Conservation (phyloP, 495 filamentous ascomycete genomes). For the Elaphomyces granulatus region DNA sequence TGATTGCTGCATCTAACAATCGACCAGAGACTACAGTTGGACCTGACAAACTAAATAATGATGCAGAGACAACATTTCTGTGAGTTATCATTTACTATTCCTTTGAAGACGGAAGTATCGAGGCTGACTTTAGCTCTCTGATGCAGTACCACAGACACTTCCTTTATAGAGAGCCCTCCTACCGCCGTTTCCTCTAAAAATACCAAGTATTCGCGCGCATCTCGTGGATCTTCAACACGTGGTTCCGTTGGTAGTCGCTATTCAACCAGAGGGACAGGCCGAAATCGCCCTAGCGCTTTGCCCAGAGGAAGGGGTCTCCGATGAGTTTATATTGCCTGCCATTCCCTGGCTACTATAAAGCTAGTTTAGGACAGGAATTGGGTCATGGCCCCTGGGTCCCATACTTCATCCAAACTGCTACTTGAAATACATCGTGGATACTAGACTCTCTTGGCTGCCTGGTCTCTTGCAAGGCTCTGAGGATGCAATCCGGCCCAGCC, state of each 20-base stretch:
- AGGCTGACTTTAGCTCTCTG: constrained; percentile 1
- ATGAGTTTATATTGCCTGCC: constrained; percentile 8
- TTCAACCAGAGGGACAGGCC: constrained; percentile 23
- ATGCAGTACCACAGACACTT: constrained; percentile 78
- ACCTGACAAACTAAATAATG: constrained; percentile 17
- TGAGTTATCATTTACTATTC: constrained; percentile 25
- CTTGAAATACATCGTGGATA: too few species aligned
- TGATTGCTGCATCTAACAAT: background rate
- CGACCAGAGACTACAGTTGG: background rate
- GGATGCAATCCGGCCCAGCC: too few species aligned
- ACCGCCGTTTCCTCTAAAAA: constrained; percentile 45
- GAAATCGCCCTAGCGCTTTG: constrained; percentile 27
- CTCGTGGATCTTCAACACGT: constrained; percentile 13
- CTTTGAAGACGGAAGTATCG: background rate
- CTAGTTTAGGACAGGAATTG: too few species aligned
- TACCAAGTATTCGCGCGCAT: constrained; percentile 37
- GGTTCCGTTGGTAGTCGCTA: constrained; percentile 31
- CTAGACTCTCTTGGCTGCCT: too few species aligned
- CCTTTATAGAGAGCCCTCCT: constrained; percentile 80
- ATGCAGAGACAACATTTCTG: constrained; percentile 80
- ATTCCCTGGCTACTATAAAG: background rate
- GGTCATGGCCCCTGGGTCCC: too few species aligned
- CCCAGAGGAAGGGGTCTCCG: constrained; percentile 27
- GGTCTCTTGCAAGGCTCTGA: too few species aligned
- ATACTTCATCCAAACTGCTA: too few species aligned